Evolutionary conservation across 2,329 filamentous ascomycete genomes (phyloP), one percentile per base, ranked within the genome.

Genomic region (Botryosphaeria agaves): DNA sequence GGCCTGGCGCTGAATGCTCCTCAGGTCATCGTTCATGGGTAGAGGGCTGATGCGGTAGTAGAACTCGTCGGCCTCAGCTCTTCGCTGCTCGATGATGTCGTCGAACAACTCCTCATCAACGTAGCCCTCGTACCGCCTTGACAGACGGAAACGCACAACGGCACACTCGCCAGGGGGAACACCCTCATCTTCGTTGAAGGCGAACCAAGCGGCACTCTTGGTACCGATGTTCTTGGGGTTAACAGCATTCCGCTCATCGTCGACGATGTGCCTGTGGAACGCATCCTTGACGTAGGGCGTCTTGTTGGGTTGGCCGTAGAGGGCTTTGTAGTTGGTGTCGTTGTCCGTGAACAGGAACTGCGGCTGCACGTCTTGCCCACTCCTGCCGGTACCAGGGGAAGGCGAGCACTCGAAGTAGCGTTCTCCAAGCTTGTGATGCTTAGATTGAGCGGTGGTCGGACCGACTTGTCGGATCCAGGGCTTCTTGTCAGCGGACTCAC

Each of bases 81-180:
- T 74, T 41, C 84, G 75, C 49, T 75, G 73, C 45, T 95, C 85
- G 35, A 95, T 76, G 39, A 89, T 71, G 47, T 94, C 75, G 48
- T 95, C 87, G 38, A 95, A 89, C 20, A 77, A 64, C 52, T 93
- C 87, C 57, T 95, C 87, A 45, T 95, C 85, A 15, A 95, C 66
- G 50, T 84, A 92, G 12, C 68, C 65, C 29, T 83, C 73, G 33
- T 72, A 64, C 47, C 74, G 77, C 45, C 68, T 76, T 16, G 84
- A 85, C 32, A 95, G 66, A 24, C 83, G 75, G 59, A 95, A 93
- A 46, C 87, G 81, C 26, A 95, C 83, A 27, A 95, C 87, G 36
- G 87, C 89, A 49, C 87, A 95, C 52, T 93, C 84, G 29, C 87
- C 85, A 2, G 87, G 83, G 32, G 68, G 70, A 19, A 95, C 82